Conservation (phyloP, 805 yeast species). For the Maudiozyma pseudohumilis region DNA sequence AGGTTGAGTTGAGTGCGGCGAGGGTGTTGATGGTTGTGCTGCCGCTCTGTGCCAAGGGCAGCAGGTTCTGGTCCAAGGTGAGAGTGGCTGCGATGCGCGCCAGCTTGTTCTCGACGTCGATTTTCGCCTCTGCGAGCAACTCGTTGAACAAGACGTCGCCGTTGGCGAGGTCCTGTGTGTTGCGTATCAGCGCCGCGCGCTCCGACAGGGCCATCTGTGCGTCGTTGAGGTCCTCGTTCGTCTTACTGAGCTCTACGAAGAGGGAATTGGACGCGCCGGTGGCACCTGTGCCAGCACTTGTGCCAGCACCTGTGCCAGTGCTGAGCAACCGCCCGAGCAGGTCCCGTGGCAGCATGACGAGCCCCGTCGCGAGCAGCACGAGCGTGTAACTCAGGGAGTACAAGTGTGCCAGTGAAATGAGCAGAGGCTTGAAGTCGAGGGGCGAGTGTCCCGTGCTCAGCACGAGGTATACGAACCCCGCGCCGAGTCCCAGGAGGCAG, state of each 20-base stretch:
- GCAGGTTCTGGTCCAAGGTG: conserved; percentile 3
- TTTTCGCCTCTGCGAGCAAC: conserved; percentile 18
- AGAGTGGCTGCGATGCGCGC: conserved; percentile 8
- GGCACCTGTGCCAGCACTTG: conserved; percentile 4
- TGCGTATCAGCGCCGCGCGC: conserved; percentile 17
- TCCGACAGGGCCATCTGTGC: conserved; percentile 21
- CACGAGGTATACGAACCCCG: conserved; percentile 21
- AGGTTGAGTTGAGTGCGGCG: conserved; percentile 19
- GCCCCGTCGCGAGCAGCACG: conserved; percentile 21
- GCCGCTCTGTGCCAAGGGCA: conserved; percentile 1
- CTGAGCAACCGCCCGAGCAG: conserved; percentile 6
- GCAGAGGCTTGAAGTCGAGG: conserved; percentile 21
- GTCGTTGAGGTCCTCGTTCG: conserved; percentile 27
- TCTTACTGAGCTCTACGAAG: conserved; percentile 24
- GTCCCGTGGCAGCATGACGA: conserved; percentile 22
- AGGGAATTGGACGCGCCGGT: conserved; percentile 15
- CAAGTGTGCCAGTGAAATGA: conserved; percentile 26
- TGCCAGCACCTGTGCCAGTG: neutral
- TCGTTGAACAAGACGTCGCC: conserved; percentile 21
- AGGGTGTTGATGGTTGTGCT: conserved; percentile 4
- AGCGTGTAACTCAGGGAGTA: conserved; percentile 26
- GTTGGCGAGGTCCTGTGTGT: conserved; percentile 10
- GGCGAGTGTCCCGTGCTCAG: conserved; percentile 19
- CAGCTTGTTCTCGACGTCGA: conserved; percentile 20
- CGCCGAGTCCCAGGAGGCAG: conserved; percentile 14